These are phyloP conservation scores for Danielia oregonensis DNA, from an alignment of 805 yeast genomes.

Conservation along the genomic window DNA sequence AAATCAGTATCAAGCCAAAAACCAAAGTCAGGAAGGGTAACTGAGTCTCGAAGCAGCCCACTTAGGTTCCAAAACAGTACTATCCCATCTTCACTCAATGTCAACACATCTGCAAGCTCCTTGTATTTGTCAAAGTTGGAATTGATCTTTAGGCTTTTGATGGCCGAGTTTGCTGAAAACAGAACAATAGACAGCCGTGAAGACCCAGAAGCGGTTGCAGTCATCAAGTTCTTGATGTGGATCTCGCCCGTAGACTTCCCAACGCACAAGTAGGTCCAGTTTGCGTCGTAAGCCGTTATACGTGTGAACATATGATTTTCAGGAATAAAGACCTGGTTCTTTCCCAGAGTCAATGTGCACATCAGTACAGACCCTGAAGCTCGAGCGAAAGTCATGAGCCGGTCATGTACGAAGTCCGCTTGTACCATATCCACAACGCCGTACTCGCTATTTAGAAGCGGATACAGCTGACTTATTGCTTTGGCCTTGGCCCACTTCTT, in stretches of 20 bases:
- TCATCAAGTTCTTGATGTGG: slow-evolving; percentile 29
- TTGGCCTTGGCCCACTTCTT: slow-evolving; percentile 40
- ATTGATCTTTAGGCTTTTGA: slow-evolving; percentile 19
- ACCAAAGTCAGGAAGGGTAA: slow-evolving; percentile 2
- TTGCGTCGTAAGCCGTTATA: slow-evolving; percentile 20
- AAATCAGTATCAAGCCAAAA: slow-evolving; percentile 22
- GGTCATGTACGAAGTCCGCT: slow-evolving; percentile 23
- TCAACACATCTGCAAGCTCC: slow-evolving; percentile 23
- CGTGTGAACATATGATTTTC: slow-evolving; percentile 20
- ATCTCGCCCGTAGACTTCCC: slow-evolving; percentile 28
- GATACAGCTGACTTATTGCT: slow-evolving; percentile 24
- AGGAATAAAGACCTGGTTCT: slow-evolving; percentile 36
- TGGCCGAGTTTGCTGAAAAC: slow-evolving; percentile 6
- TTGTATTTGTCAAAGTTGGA: slow-evolving; percentile 20
- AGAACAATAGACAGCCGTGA: slow-evolving; percentile 18
- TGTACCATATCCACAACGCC: slow-evolving; percentile 19
- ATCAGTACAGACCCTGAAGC: slow-evolving; percentile 27
- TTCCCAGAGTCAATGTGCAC: slow-evolving; percentile 32
- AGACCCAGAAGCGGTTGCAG: slow-evolving; percentile 28
- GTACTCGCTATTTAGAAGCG: slow-evolving; percentile 27
- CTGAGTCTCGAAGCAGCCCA: slow-evolving; percentile 1
- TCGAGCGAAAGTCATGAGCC: slow-evolving; percentile 26
- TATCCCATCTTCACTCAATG: slow-evolving; percentile 21
- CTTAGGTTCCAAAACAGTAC: slow-evolving; percentile 24
- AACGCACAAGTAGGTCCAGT: slow-evolving; percentile 31